These are phyloP conservation scores for Odontarrhena argentea DNA, from an alignment of 345 rosid genomes.

Conservation along the genomic window DNA sequence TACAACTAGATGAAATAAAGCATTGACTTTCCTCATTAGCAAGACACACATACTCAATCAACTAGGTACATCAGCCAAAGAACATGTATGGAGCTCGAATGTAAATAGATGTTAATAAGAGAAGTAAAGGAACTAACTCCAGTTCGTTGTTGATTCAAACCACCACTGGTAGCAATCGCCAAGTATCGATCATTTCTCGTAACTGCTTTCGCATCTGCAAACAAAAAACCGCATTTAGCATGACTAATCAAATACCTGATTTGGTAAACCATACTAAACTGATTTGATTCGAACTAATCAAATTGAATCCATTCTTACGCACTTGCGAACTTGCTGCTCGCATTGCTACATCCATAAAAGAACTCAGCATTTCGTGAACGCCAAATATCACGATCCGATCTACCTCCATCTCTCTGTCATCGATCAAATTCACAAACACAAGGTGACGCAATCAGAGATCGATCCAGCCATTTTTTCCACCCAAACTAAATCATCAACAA, in stretches of 20 bases:
- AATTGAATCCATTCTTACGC: constrained; percentile 22
- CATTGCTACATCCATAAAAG: constrained; percentile 72
- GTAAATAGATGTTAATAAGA: not conserved
- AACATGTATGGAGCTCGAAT: no score
- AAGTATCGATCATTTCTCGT: constrained; percentile 64
- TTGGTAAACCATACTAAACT: not conserved
- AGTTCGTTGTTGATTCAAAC: constrained; percentile 93
- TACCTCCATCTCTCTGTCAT: constrained; percentile 62
- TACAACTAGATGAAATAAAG: no score
- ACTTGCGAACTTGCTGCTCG: constrained; percentile 66
- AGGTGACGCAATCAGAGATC: constrained; percentile 11
- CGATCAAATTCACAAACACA: constrained; percentile 11
- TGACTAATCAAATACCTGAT: constrained; percentile 1
- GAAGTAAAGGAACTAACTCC: constrained; percentile 58
- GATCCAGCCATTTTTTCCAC: not conserved
- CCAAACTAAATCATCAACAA: constrained; percentile 7
- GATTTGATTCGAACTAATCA: not conserved
- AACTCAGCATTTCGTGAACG: constrained; percentile 60
- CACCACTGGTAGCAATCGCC: constrained; percentile 85
- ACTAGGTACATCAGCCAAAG: no score
- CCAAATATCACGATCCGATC: constrained; percentile 77
- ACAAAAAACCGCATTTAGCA: constrained; percentile 6
- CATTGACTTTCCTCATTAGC: no score
- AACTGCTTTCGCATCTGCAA: constrained; percentile 57
- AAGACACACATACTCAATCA: no score